A percentile compares a stretch with the other conserved stretches of the same genome.
These are phyloP conservation scores for Hypomontagnella monticulosa DNA, from an alignment of 495 filamentous ascomycete genomes.

Conservation along the genomic window DNA sequence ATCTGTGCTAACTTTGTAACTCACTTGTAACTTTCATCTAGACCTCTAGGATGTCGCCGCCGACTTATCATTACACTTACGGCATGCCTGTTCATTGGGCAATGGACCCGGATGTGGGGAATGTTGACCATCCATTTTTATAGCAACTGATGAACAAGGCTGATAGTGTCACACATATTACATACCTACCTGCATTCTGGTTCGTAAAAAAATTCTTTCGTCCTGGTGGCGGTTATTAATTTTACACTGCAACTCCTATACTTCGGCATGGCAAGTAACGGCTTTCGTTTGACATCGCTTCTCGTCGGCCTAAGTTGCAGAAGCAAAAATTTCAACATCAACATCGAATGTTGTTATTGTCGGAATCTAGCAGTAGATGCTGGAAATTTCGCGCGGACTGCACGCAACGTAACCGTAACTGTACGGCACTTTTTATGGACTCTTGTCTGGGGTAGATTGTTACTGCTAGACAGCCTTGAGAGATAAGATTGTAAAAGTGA, in stretches of 20 bases:
- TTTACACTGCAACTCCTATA: neutral
- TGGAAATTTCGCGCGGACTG: constrained; percentile 26
- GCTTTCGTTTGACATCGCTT: constrained; percentile 21
- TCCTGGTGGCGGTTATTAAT: constrained; percentile 15
- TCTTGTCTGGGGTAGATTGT: constrained; percentile 2
- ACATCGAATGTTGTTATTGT: neutral
- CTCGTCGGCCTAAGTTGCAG: constrained; percentile 24
- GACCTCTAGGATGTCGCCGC: constrained; percentile 18
- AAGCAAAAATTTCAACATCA: neutral
- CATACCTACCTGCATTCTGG: neutral
- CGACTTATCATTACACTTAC: constrained; percentile 15
- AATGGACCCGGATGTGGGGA: constrained; percentile 13
- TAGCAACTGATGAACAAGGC: constrained; percentile 27
- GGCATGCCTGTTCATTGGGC: constrained; percentile 23
- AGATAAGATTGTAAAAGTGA: constrained; percentile 17
- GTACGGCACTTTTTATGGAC: neutral
- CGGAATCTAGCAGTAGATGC: constrained; percentile 30
- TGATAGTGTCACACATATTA: constrained; percentile 39
- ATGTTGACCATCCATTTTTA: constrained; percentile 3
- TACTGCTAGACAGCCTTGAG: neutral
- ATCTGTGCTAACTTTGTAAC: constrained; percentile 14
- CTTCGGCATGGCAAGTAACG: constrained; percentile 10
- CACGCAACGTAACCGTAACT: constrained; percentile 15
- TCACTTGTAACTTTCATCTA: constrained; percentile 18
- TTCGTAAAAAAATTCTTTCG: constrained; percentile 15